phyloP scores from a whole-genome alignment of 163 green algal species.

The Picocystis sp. region DNA sequence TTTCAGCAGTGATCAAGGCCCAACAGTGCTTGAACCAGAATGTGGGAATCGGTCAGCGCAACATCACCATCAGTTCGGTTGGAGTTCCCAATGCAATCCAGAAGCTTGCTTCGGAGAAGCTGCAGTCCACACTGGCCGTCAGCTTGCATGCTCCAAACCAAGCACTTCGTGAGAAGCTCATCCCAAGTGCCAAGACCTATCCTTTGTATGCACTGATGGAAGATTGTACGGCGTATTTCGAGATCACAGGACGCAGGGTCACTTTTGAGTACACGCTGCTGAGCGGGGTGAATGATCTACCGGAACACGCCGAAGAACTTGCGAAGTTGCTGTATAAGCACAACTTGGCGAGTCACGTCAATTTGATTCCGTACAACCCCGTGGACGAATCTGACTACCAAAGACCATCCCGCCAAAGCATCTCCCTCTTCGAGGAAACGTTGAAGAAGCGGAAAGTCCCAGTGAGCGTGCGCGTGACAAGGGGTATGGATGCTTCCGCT shows the following conservation, averaged over 20 bases:
- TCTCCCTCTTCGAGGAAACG: constrained; percentile 37
- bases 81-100: constrained; percentile 78
- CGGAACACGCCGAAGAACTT: constrained; percentile 24
- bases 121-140: constrained; percentile 81
- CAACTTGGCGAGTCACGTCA: constrained; percentile 48
- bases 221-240: constrained; percentile 65
- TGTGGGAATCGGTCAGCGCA: constrained; percentile 42
- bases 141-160: constrained; percentile 87
- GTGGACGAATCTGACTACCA: constrained; percentile 57
- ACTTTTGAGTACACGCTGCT: constrained; percentile 71
- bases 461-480: constrained; percentile 38
- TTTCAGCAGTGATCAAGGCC: constrained; percentile 44
- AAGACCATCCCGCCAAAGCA: constrained; percentile 28
- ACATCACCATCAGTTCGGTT: constrained; percentile 92
- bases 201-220: constrained; percentile 64
- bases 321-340: constrained; percentile 14
- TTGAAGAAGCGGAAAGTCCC: constrained; percentile 43
- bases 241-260: constrained; percentile 55
- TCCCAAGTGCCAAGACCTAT: constrained; percentile 70
- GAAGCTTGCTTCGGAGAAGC: constrained; percentile 36
- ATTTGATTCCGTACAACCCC: constrained; percentile 91
- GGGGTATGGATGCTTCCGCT: constrained; percentile 69
- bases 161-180: constrained; percentile 42
- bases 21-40: constrained; percentile 31
- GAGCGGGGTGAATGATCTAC: constrained; percentile 24